Evolutionary conservation across 805 yeast genomes (phyloP).

Genomic region (Blastobotrys attinorum): DNA sequence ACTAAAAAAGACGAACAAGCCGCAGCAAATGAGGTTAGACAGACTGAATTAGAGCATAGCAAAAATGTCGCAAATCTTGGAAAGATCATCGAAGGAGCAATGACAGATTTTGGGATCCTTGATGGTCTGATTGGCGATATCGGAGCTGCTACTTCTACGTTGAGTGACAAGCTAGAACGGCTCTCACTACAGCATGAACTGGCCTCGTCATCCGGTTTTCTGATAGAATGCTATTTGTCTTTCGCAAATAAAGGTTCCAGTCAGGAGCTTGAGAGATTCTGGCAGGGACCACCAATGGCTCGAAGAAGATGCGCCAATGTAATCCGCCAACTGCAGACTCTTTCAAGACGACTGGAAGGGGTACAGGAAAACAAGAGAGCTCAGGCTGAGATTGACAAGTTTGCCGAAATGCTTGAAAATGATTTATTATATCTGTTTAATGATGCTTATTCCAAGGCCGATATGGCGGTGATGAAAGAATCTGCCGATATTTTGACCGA

Average conservation of each 20-base stretch:
- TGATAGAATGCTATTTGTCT: conserved; percentile 69
- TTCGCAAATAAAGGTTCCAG: conserved; percentile 54
- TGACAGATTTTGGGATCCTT: conserved; percentile 29
- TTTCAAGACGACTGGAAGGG: conserved; percentile 52
- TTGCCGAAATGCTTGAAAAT: conserved; percentile 70
- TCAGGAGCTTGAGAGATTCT: conserved; percentile 48
- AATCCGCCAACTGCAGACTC: conserved; percentile 53
- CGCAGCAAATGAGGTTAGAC: conserved; percentile 50
- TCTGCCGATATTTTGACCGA: conserved; percentile 64
- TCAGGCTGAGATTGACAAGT: conserved; percentile 48
- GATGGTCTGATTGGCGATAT: conserved; percentile 27
- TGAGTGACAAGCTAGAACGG: conserved; percentile 26
- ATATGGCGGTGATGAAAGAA: conserved; percentile 64
- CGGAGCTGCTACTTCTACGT: conserved; percentile 23
- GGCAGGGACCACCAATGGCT: conserved; percentile 46
- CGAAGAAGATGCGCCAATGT: conserved; percentile 60
- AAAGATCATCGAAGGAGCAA: conserved; percentile 34
- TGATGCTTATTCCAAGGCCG: conserved; percentile 61
- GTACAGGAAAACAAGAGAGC: conserved; percentile 20
- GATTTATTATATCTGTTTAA: conserved; percentile 63
- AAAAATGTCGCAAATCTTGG: conserved; percentile 53
- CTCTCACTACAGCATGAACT: conserved; percentile 62
- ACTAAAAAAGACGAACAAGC: conserved; percentile 42
- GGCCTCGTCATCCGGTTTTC: conserved; percentile 60
- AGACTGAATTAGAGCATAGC: conserved; percentile 59